Conservation (phyloP, 169 alveolate genomes). For the Plasmodium vivax region DNA sequence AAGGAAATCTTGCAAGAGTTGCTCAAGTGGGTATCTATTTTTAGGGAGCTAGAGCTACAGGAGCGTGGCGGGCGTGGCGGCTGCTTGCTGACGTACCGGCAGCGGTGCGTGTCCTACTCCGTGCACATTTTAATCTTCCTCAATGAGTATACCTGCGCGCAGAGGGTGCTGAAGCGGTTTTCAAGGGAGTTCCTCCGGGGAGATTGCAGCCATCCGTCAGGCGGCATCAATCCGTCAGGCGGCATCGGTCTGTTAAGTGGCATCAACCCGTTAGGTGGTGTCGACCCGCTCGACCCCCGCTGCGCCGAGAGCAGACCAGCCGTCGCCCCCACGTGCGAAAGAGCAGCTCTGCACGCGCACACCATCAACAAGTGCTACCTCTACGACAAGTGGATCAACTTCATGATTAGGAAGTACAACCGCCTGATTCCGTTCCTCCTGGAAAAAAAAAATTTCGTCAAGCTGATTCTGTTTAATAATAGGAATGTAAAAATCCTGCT, state of each 20-base stretch:
- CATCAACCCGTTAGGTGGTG: too few species aligned
- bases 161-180: conserved; percentile 1
- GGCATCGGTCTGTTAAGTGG: too few species aligned
- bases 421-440: conserved; percentile 6
- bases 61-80: neutral
- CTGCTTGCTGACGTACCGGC: neutral
- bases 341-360: conserved; percentile 8
- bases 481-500: conserved; percentile 43
- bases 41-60: conserved; percentile 1
- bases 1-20: conserved; percentile 36
- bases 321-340: neutral
- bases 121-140: conserved; percentile 38
- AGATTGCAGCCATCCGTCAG: neutral
- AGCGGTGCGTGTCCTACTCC: conserved; percentile 26
- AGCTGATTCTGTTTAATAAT: conserved; percentile 47
- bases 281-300: neutral
- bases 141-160: conserved; percentile 42
- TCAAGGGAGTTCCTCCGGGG: neutral
- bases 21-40: conserved; percentile 37
- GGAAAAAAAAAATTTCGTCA: conserved; percentile 39
- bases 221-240: too few species aligned
- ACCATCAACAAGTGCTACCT: conserved; percentile 55
- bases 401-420: conserved; percentile 33
- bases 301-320: neutral
- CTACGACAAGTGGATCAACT: conserved; percentile 56